Evolutionary conservation across 2,329 filamentous ascomycete genomes (phyloP), one percentile per base, ranked within the genome.

Genomic region (Ophiostoma sp.): DNA sequence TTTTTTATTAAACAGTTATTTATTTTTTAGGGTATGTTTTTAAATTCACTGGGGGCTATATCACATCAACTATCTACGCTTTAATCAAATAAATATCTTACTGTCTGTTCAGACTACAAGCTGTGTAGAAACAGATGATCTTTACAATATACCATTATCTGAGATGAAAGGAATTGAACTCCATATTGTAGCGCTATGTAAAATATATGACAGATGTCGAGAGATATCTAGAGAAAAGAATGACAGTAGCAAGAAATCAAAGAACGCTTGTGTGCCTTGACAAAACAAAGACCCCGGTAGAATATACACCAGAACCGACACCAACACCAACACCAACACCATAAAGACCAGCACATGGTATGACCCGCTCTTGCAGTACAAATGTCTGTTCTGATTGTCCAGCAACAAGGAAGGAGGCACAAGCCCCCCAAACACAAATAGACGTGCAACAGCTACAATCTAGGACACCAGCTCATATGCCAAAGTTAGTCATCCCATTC

Each of bases 401-500:
- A 65, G 62, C 60, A 39, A 65, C 33, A 39, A n/a, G 44, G 44
- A 64, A 35, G 17, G 13, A 64, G 60, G 33, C 27, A 35, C n/a
- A 35, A 17, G 13, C 33, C 33, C 33, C 17, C 27, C 35, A 23
- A 33, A 31, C 33, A 27, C 20, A 60, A 27, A 66, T 20, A 67
- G 31, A 15, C 57, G 60, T 17, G n/a, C 8, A 23, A n/a, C n/a
- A 60, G 23, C 20, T 39, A 23, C 35, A 27, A 20, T 31, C 11
- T 10, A 64, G 8, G 17, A 11, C 17, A 23, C 35, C 62, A n/a
- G n/a, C 35, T 4, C n/a, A 13, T n/a, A 2, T 33, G 17, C 1
- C n/a, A 5, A 8, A 10, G 36, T 70, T 64, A 74, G 20, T 73
- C 72, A 4, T 70, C 62, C 74, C 74, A 75, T 54, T 75, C 74